phyloP scores from a whole-genome alignment of 2,329 filamentous ascomycete genomes.

The Celoporthe dispersa region DNA sequence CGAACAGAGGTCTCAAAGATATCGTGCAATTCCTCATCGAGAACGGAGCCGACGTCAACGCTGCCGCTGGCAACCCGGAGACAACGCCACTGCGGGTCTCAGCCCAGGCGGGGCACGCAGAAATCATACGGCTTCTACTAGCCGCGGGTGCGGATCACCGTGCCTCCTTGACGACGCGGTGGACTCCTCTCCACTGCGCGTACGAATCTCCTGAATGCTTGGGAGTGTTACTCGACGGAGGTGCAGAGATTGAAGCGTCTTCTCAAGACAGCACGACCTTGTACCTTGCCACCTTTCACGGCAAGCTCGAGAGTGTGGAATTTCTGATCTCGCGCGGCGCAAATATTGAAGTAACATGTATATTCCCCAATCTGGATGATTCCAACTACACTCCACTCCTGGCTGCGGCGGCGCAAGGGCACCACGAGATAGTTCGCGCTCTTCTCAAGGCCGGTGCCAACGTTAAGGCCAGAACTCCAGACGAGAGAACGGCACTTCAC shows the following conservation, averaged over 20 bases:
- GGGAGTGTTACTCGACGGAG: background rate
- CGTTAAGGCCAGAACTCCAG: background rate
- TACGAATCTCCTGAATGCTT: background rate
- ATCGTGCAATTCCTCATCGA: background rate
- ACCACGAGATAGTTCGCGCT: background rate
- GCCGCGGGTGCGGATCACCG: background rate
- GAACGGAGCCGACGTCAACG: background rate
- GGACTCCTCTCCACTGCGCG: background rate
- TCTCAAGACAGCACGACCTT: background rate
- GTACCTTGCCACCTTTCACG: background rate
- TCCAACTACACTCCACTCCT: background rate
- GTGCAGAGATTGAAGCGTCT: background rate
- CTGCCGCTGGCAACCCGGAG: background rate
- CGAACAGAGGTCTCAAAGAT: background rate
- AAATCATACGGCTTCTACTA: background rate
- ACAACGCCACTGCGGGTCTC: background rate
- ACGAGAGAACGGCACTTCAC: background rate
- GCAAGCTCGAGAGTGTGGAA: background rate
- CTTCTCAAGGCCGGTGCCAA: background rate
- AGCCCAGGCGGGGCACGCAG: background rate
- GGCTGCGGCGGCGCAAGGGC: background rate
- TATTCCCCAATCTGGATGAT: background rate
- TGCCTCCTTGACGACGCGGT: background rate
- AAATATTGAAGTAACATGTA: background rate
- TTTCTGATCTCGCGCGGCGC: background rate